Conservation (phyloP, 768 basidiomycete species). For the Rhodotorula paludigena region DNA sequence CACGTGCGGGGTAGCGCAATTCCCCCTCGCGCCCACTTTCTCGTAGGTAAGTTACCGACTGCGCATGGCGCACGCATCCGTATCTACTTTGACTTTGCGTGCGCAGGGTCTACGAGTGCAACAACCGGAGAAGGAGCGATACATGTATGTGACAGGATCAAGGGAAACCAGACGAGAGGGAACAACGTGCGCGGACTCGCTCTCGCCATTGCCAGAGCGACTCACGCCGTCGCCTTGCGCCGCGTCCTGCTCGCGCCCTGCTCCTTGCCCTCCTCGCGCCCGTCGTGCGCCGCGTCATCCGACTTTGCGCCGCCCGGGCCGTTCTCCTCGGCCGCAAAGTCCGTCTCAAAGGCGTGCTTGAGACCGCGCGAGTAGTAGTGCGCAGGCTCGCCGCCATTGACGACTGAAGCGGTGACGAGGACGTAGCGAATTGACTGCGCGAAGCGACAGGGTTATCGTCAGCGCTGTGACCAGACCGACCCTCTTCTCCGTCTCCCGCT, state of each 20-base stretch:
- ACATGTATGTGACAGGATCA: too few species aligned
- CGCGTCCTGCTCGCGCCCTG: not conserved
- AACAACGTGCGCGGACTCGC: too few species aligned
- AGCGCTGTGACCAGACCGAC: too few species aligned
- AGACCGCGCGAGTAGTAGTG: slow-evolving; percentile 38
- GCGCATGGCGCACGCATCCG: too few species aligned
- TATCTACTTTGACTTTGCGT: too few species aligned
- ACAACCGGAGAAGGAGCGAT: too few species aligned
- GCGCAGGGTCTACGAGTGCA: too few species aligned
- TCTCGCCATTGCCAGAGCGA: rapidly evolving
- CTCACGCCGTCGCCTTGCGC: slow-evolving; percentile 2
- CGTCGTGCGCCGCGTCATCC: slow-evolving; percentile 38
- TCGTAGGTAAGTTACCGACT: too few species aligned
- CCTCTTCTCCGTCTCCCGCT: too few species aligned
- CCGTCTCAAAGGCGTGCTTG: slow-evolving; percentile 39
- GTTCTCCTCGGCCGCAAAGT: slow-evolving; percentile 12
- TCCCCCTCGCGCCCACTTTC: too few species aligned
- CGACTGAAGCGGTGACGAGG: slow-evolving; percentile 22
- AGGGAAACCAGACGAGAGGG: too few species aligned
- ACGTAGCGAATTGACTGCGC: slow-evolving; percentile 21
- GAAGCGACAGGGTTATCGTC: slow-evolving; percentile 5
- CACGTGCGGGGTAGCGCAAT: too few species aligned
- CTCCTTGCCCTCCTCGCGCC: not conserved
- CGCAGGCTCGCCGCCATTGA: not conserved
- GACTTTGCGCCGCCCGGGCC: not conserved